Percentiles rank a stretch among this genome's conserved stretches.
Evolutionary conservation across 177 flowering plant species (phyloP).

Genomic region (Vitis hybrid): DNA sequence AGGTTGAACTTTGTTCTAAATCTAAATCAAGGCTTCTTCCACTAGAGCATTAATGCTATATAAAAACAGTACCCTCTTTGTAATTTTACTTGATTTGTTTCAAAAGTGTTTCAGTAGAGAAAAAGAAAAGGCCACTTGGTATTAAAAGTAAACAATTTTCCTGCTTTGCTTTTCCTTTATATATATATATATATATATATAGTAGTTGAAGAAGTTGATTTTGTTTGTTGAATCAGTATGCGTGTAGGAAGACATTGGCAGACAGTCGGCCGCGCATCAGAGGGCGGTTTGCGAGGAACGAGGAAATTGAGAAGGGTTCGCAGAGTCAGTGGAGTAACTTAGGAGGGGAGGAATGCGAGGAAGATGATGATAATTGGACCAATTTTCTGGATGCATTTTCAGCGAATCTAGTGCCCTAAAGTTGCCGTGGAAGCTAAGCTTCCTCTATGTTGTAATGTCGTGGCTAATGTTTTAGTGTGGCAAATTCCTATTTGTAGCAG

Average conservation of each 20-base stretch:
- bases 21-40: no score
- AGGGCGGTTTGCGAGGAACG: conserved; percentile 88
- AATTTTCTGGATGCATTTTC: conserved; percentile 56
- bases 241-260: conserved; percentile 89
- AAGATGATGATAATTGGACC: conserved; percentile 61
- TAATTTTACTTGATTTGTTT: no score
- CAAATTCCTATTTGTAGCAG: not conserved
- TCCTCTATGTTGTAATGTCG: not conserved
- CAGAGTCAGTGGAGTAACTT: conserved; percentile 42
- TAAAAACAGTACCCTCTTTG: no score
- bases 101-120: no score
- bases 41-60: no score
- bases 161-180: not conserved
- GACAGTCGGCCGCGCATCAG: conserved; percentile 88
- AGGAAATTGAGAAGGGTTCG: conserved; percentile 51
- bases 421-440: not conserved
- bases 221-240: conserved; percentile 51
- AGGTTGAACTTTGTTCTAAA: conserved; percentile 42
- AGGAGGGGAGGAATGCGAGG: conserved; percentile 45
- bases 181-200: no score
- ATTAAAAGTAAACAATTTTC: no score
- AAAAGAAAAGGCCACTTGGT: no score
- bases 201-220: not conserved
- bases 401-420: conserved; percentile 36
- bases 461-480: not conserved